Conservation (phyloP, 345 rosid genomes). For the Populus pruinosa region DNA sequence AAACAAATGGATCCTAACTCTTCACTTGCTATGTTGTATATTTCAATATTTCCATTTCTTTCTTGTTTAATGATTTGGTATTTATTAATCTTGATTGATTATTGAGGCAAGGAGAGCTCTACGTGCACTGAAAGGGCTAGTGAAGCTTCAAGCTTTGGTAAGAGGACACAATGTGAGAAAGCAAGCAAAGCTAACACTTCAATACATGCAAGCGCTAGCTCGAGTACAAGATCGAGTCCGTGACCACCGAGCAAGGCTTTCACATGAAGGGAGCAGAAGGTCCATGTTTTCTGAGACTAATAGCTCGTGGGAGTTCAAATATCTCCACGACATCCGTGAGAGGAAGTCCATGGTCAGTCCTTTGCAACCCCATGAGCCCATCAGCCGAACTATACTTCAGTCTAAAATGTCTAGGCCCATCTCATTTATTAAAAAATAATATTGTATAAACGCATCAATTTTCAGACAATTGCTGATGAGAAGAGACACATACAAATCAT, state of each 20-base stretch:
- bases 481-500: background rate
- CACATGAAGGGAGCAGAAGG: constrained; percentile 21
- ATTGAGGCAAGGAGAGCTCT: constrained; percentile 28
- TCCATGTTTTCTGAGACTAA: constrained; percentile 21
- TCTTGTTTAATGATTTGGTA: background rate
- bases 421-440: background rate
- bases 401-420: background rate
- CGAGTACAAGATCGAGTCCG: constrained; percentile 26
- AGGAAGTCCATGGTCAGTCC: constrained; percentile 16
- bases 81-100: background rate
- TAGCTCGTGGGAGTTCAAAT: constrained; percentile 12
- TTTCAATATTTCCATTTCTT: background rate
- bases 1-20: too few species aligned
- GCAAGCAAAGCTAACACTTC: constrained; percentile 23
- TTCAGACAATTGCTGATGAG: background rate
- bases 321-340: constrained; percentile 13
- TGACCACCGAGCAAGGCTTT: constrained; percentile 20
- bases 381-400: background rate
- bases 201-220: constrained; percentile 29
- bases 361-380: background rate
- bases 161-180: constrained; percentile 28
- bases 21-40: background rate
- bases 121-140: constrained; percentile 29
- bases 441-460: background rate
- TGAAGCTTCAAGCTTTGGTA: constrained; percentile 33